phyloP scores from a whole-genome alignment of 306 rosid species.

The Cucurbita argyrosperma region DNA sequence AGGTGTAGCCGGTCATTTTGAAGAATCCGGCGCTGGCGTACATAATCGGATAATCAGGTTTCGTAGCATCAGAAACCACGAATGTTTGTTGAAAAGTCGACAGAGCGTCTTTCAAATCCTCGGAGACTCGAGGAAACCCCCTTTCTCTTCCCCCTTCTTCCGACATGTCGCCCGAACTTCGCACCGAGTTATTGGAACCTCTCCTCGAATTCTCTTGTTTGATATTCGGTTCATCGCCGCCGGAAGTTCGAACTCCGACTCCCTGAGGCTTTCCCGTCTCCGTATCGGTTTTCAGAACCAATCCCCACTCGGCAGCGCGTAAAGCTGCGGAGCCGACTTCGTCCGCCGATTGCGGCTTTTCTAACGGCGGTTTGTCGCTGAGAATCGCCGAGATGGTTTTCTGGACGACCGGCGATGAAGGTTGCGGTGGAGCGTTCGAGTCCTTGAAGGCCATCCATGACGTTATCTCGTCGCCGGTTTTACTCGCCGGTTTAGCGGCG shows the following conservation, averaged over 20 bases:
- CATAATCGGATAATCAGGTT: constrained; percentile 81
- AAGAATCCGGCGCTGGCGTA: constrained; percentile 94
- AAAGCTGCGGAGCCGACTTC: constrained; percentile 39
- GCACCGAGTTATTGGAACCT: constrained; percentile 46
- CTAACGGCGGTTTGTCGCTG: constrained; percentile 15
- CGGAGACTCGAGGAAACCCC: constrained; percentile 59
- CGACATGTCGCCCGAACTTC: constrained; percentile 54
- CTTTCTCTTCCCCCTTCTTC: constrained; percentile 33
- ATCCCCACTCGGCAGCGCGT: constrained; percentile 96
- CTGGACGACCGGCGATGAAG: constrained; percentile 9
- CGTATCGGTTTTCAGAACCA: constrained; percentile 59
- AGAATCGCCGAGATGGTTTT: constrained; percentile 20
- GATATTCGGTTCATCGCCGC: constrained; percentile 38
- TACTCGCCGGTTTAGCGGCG: constrained; percentile 11
- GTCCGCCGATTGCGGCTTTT: not conserved
- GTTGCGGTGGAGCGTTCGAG: constrained; percentile 13
- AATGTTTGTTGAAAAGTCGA: constrained; percentile 91
- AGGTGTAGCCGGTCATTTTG: constrained; percentile 87
- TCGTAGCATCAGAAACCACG: constrained; percentile 84
- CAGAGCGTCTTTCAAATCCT: constrained; percentile 61
- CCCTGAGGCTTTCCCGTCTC: constrained; percentile 81
- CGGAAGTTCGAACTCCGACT: constrained; percentile 50
- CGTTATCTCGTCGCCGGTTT: constrained; percentile 26
- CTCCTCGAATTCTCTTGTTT: constrained; percentile 27
- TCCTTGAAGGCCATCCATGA: constrained; percentile 89